Percentiles rank a stretch among this genome's conserved stretches.
These are phyloP conservation scores for Pueraria montana DNA, from an alignment of 306 rosid genomes.

Conservation along the genomic window DNA sequence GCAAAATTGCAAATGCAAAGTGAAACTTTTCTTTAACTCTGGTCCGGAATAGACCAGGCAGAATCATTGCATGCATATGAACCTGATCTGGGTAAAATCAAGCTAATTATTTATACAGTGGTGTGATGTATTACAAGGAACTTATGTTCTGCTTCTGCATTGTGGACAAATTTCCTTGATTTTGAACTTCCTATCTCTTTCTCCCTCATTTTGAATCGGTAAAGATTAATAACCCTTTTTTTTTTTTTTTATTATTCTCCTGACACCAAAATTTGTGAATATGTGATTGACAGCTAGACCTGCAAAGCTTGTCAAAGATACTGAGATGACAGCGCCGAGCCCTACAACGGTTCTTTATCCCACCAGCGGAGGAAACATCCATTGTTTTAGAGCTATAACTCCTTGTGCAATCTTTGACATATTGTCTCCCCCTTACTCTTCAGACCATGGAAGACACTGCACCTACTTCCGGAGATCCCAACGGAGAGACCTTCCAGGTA, in stretches of 20 bases:
- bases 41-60: too few species aligned
- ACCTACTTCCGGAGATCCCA: conserved; percentile 83
- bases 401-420: conserved; percentile 98
- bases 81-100: too few species aligned
- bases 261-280: conserved; percentile 43
- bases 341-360: conserved; percentile 91
- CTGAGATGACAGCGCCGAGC: conserved; percentile 81
- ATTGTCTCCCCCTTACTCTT: conserved; percentile 89
- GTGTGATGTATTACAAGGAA: too few species aligned
- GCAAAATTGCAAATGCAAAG: too few species aligned
- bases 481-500: conserved; percentile 81
- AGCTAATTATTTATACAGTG: too few species aligned
- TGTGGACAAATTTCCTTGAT: too few species aligned
- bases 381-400: conserved; percentile 84
- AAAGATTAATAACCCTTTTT: conserved; percentile 1
- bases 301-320: conserved; percentile 80
- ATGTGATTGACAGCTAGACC: conserved; percentile 79
- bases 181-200: too few species aligned
- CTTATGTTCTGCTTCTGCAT: too few species aligned
- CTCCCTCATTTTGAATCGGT: background rate
- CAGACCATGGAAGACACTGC: conserved; percentile 88
- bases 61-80: too few species aligned
- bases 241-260: too few species aligned
- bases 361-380: conserved; percentile 91
- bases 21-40: too few species aligned